Evolutionary conservation across 495 filamentous ascomycete genomes (phyloP).

Genomic region (Penicillium odoratum): DNA sequence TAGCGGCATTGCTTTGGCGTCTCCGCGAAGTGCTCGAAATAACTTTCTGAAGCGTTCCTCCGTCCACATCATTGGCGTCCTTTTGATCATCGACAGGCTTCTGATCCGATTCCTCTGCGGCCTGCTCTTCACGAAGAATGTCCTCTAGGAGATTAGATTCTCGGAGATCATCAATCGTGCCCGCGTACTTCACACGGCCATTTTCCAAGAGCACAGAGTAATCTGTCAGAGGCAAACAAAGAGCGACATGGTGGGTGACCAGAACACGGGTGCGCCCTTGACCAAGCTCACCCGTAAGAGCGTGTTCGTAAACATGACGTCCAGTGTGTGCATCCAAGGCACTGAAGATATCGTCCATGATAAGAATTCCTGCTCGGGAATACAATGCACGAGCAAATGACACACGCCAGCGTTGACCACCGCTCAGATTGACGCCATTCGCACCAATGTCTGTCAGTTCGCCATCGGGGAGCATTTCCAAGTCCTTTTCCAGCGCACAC

Average conservation of each 20-base stretch:
- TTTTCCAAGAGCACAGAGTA: conserved; percentile 70
- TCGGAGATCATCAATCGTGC: conserved; percentile 26
- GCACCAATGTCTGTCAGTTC: conserved; percentile 78
- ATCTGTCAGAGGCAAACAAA: conserved; percentile 67
- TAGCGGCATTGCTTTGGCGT: conserved; percentile 36
- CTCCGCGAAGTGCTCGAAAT: conserved; percentile 25
- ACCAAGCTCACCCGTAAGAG: conserved; percentile 67
- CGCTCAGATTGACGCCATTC: conserved; percentile 81
- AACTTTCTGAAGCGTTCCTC: conserved; percentile 23
- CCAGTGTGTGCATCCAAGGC: conserved; percentile 70
- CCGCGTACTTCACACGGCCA: conserved; percentile 44
- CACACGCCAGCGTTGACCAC: conserved; percentile 81
- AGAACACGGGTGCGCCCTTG: conserved; percentile 72
- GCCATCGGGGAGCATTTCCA: conserved; percentile 71
- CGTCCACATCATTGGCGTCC: conserved; percentile 13
- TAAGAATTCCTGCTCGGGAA: conserved; percentile 73
- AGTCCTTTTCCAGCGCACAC: conserved; percentile 71
- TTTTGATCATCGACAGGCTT: conserved; percentile 7
- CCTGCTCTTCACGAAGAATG: conserved; percentile 25
- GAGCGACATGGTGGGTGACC: conserved; percentile 78
- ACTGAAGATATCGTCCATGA: conserved; percentile 86
- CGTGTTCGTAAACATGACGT: conserved; percentile 71
- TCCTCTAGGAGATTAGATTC: conserved; percentile 27
- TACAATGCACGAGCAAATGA: conserved; percentile 79
- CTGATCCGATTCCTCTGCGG: conserved; percentile 9